These are phyloP conservation scores for Boechera retrofracta DNA, from an alignment of 345 rosid species.

Conservation along the genomic window DNA sequence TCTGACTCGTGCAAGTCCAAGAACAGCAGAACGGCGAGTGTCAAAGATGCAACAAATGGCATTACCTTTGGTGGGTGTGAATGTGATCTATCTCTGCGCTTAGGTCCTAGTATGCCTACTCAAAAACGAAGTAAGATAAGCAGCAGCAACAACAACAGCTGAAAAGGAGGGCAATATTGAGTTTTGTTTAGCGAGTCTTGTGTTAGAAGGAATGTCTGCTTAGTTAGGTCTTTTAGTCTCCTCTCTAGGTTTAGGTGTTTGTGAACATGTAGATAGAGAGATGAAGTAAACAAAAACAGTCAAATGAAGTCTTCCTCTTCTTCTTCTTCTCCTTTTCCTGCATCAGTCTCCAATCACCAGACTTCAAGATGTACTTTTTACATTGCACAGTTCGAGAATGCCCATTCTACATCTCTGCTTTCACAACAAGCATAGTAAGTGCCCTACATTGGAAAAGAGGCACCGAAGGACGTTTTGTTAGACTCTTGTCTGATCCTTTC, in stretches of 20 bases:
- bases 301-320: slow-evolving; percentile 15
- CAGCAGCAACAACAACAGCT: slow-evolving; percentile 27
- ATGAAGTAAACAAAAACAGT: not conserved
- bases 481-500: not conserved
- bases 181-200: slow-evolving; percentile 2
- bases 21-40: slow-evolving; percentile 32
- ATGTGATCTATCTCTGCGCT: slow-evolving; percentile 76
- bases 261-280: slow-evolving; percentile 29
- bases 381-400: not conserved
- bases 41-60: slow-evolving; percentile 7
- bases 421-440: not conserved
- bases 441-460: not conserved
- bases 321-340: not conserved
- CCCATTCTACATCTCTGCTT: not conserved
- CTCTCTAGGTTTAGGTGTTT: slow-evolving; percentile 30
- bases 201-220: slow-evolving; percentile 15
- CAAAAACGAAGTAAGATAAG: slow-evolving; percentile 43
- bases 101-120: slow-evolving; percentile 59
- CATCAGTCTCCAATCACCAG: not conserved
- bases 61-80: slow-evolving; percentile 54
- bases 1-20: slow-evolving; percentile 24
- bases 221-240: slow-evolving; percentile 11
- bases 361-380: not conserved
- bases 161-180: slow-evolving; percentile 11
- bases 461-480: not conserved